These are phyloP conservation scores for Irpex sp. DNA, from an alignment of 1,284 basidiomycete species.

Conservation along the genomic window DNA sequence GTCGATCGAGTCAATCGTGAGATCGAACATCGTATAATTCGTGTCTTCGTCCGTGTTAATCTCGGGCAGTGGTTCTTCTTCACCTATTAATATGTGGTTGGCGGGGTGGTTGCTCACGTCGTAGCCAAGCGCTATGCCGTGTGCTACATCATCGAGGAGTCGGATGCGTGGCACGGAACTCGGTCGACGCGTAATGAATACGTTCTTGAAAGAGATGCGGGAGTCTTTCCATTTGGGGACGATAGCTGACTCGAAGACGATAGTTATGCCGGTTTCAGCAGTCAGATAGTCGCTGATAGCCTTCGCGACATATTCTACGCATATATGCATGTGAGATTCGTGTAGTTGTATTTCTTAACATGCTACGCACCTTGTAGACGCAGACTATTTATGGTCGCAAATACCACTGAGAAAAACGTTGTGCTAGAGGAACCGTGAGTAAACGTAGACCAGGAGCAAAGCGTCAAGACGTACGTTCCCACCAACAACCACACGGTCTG, in stretches of 20 bases:
- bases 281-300: slow-evolving; percentile 94
- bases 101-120: slow-evolving; percentile 75
- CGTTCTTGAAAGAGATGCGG: slow-evolving; percentile 94
- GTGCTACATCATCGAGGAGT: slow-evolving; percentile 29
- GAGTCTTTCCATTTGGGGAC: slow-evolving; percentile 98
- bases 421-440: slow-evolving; percentile 51
- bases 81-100: slow-evolving; percentile 53
- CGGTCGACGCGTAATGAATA: slow-evolving; percentile 88
- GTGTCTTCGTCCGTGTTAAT: slow-evolving; percentile 41
- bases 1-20: slow-evolving; percentile 93
- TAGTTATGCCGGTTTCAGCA: slow-evolving; percentile 87
- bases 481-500: slow-evolving; percentile 93
- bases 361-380: slow-evolving; percentile 71
- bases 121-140: slow-evolving; percentile 63
- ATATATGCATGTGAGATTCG: background rate
- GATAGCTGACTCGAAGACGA: slow-evolving; percentile 97
- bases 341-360: background rate
- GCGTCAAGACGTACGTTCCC: slow-evolving; percentile 72
- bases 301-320: slow-evolving; percentile 80
- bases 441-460: slow-evolving; percentile 7
- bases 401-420: slow-evolving; percentile 93
- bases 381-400: slow-evolving; percentile 87
- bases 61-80: slow-evolving; percentile 35
- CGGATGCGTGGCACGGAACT: slow-evolving; percentile 16
- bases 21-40: slow-evolving; percentile 87